Evolutionary conservation across 2,329 filamentous ascomycete genomes (phyloP).

Genomic region (Colletotrichum orchidophilum): DNA sequence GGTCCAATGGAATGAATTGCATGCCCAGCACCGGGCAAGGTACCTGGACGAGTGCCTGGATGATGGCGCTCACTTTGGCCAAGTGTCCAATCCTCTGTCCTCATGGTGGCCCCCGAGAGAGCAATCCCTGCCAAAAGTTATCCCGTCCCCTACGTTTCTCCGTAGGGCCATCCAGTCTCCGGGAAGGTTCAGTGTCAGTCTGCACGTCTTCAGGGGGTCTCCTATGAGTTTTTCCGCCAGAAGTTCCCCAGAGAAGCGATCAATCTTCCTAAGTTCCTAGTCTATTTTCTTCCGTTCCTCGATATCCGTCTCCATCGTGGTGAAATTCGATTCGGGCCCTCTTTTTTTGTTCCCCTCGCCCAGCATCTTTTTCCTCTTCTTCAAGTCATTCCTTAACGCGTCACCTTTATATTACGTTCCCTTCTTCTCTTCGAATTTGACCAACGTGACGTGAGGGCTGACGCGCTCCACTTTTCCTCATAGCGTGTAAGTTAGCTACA

Average conservation of each 20-base stretch:
- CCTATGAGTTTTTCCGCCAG: slow-evolving; percentile 24
- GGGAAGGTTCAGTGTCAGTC: slow-evolving; percentile 24
- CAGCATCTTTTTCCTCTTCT: slow-evolving; percentile 8
- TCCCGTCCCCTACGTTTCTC: not conserved
- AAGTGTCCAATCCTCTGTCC: slow-evolving; percentile 23
- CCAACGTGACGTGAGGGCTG: slow-evolving; percentile 20
- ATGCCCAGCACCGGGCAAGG: not conserved
- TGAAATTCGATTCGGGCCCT: not conserved
- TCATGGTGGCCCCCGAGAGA: not conserved
- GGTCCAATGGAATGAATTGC: slow-evolving; percentile 1
- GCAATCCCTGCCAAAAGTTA: slow-evolving; percentile 6
- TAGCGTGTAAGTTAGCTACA: slow-evolving; percentile 31
- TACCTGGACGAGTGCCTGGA: not conserved
- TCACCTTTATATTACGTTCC: slow-evolving; percentile 19
- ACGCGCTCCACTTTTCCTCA: slow-evolving; percentile 23
- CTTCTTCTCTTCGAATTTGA: slow-evolving; percentile 30
- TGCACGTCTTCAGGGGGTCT: slow-evolving; percentile 15
- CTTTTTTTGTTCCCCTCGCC: not conserved
- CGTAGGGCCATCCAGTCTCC: slow-evolving; percentile 10
- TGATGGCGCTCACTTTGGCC: slow-evolving; percentile 12
- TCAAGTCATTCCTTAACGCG: slow-evolving; percentile 21
- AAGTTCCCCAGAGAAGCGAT: slow-evolving; percentile 7
- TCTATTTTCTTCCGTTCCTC: not conserved
- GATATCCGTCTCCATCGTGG: slow-evolving; percentile 4
- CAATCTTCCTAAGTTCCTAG: slow-evolving; percentile 9